Evolutionary conservation across 2,329 filamentous ascomycete species (phyloP), one percentile per base, ranked within the genome.

Genomic region (Acrocalymma vagum): DNA sequence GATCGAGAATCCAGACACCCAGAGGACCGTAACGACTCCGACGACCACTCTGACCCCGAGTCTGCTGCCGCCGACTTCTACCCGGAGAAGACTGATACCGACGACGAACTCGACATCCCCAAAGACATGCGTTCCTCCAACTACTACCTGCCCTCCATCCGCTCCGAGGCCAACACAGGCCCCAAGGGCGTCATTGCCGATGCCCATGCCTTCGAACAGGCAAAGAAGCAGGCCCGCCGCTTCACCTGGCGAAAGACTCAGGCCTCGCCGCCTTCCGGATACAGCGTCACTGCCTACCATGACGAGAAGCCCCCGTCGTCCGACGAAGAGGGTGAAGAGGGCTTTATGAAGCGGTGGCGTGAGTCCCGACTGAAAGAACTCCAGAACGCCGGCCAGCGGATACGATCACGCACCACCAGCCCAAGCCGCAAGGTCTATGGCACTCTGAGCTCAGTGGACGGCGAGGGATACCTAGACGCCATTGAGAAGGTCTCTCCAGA

Each of bases 391-490:
- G 85, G 65, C 74, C 78, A 45, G 79, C 70, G 48, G 70, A 78
- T 54, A 77, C 53, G 55, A 48, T 87, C 78, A 48, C 78, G 87
- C 60, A 83, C 85, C 60, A 86, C 83, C 36, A 93, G 86, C 67
- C 90, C 90, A 1, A 91, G 86, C 58, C 82, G 87, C 51, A 78
- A 88, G 52, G 78, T 86, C 42, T 97, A 88, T 65, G 94, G 94
- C 15, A 82, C 80, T 9, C 75, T 97, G 49, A 87, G 92, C 48
- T 81, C 84, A 44, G 94, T 97, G 1, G 92, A 97, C 75, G 93
- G 90, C 6, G 77, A 87, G 51, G 94, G 92, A 13, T 99, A 95
- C 62, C 80, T 99, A n/a, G 92, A 97, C 70, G 92, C 93, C 39
- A 90, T 97, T 56, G 94, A 99, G 74, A 94, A 90, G 72, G 90